Base-by-base conservation (phyloP, 176 grass and related monocot genomes). In the Triticum monococcum region DNA sequence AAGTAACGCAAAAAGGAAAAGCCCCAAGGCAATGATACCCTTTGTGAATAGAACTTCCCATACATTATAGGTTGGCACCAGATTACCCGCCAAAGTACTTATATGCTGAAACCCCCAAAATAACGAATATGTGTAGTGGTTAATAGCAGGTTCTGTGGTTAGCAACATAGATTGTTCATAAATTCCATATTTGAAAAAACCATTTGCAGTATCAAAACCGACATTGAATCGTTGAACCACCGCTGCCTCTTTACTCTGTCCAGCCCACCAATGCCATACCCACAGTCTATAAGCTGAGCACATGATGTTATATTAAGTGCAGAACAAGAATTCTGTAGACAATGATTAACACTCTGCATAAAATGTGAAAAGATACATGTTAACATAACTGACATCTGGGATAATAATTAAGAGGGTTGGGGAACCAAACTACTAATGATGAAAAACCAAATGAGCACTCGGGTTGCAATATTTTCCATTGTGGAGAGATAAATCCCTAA, bases 61-160 rank as follows among this genome's bases (percentile, higher is more conserved):
- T 75, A 10, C 69, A 83, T 95, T 94, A 48, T 95, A 98, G 91
- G 91, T 95, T 77, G 96, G 96, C 38, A 37, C 13, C 83, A 83
- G 84, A 86, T 98, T 98, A 45, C 96, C 96, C 17, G 96, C 96
- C 83, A 98, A 91, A 61, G 96, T 98, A 87, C 96, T 98, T 83
- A 95, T 95, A 95, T 95, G 93, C 96, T 98, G 96, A 84, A 98
- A 98, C 1, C 96, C 93, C 96, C 96, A 98, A 84, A 98, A 98
- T 41, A 93, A 83, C n/a, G 90, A 90, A 89, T 95, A 98, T 79
- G 88, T 82, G 59, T 98, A 98, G 24, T 93, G 81, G 20, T 82
- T 92, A 65, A 94, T 48, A 72, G 62, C 88, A 84, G 1, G 12
- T 50, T 94, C 60, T 72, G 90, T 84, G 25, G 91, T 95, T 30